phyloP scores from a whole-genome alignment of 2,329 filamentous ascomycete genomes.

The Didymella segeticola region DNA sequence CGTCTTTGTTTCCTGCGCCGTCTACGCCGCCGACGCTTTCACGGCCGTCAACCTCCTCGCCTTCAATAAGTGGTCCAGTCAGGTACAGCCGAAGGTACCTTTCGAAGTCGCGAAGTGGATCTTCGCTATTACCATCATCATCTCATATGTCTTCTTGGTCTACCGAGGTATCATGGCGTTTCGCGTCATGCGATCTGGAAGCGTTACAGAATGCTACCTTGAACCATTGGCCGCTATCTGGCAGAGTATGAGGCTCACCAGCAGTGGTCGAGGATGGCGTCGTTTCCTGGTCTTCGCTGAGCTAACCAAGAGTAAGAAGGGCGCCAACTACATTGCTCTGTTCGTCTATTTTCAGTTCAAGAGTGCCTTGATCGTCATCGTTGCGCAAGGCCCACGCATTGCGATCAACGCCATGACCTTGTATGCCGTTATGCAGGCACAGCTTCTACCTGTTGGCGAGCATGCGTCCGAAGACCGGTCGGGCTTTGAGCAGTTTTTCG shows the following conservation, averaged over 20 bases:
- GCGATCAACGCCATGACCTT: conserved; percentile 89
- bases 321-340: conserved; percentile 85
- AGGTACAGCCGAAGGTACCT: conserved; percentile 78
- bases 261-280: conserved; percentile 76
- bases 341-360: conserved; percentile 88
- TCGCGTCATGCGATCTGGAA: conserved; percentile 81
- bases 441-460: conserved; percentile 69
- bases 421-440: conserved; percentile 79
- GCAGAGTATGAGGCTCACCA: conserved; percentile 79
- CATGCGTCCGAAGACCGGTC: conserved; percentile 66
- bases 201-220: conserved; percentile 89
- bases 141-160: conserved; percentile 81
- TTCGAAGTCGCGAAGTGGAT: conserved; percentile 90
- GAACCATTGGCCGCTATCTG: conserved; percentile 85
- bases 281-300: conserved; percentile 92
- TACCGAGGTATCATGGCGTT: conserved; percentile 83
- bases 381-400: conserved; percentile 92
- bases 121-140: conserved; percentile 88
- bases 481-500: conserved; percentile 77
- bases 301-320: conserved; percentile 89
- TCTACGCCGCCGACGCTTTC: conserved; percentile 90
- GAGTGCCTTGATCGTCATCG: conserved; percentile 81
- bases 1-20: conserved; percentile 77
- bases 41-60: conserved; percentile 89
- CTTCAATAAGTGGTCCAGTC: conserved; percentile 87